Evolutionary conservation across 2,329 filamentous ascomycete species (phyloP), one percentile per base, ranked within the genome.

Genomic region (Gyromitra esculenta): DNA sequence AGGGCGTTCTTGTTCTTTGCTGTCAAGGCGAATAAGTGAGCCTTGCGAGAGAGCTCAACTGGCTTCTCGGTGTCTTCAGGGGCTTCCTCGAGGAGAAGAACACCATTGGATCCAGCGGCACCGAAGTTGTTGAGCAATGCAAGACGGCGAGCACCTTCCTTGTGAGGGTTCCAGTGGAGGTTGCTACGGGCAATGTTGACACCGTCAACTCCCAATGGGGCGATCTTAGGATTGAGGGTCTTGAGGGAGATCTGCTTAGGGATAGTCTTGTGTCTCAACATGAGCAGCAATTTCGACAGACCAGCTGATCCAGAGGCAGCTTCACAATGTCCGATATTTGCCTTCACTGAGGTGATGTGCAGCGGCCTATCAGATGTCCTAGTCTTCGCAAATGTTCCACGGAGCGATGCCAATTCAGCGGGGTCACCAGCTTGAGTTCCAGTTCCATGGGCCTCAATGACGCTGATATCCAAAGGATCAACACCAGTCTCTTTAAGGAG

Each of bases 381-480:
- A 75, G 81, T 85, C 54, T 85, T 84, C 57, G 88, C 89, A 79
- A 91, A 91, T 21, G 88, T 85, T 63, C 88, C 86, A 25, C 90
- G 89, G 63, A 96, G 91, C 0, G 91, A 93, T 0, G 89, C 86
- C 91, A 95, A 94, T 82, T 97, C 94, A 2, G 89, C 91, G 6
- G 89, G 90, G 81, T 97, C 93, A 77, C 92, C 93, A 41, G 91
- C 92, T 83, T 96, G 92, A 0, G 92, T 97, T 41, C 93, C 93
- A 1, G 93, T 97, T 13, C 92, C 93, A 82, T 97, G 93, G 90
- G 96, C 93, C 84, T 96, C 93, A 7, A 97, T 90, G 81, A 95
- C 96, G 83, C 90, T 90, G 63, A 97, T 87, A 78, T 94, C 91
- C 65, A 89, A 87, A 1, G 92, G 91, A 81, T 94, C 90, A 25